Conservation (phyloP, 2,329 filamentous ascomycete genomes). For the Trichoderma semiorbis region DNA sequence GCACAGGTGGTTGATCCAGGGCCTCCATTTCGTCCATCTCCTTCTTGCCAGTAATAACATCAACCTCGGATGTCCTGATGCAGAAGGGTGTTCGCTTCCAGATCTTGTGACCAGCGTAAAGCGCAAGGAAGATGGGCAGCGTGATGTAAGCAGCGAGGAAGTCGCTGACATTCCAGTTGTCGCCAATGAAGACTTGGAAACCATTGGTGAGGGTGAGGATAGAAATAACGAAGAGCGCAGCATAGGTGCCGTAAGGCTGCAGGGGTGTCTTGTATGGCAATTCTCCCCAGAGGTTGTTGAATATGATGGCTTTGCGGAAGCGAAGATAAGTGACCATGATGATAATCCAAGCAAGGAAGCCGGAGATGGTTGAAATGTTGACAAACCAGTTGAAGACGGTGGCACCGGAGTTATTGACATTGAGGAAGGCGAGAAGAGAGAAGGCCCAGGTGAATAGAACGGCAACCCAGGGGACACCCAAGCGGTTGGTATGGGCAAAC, state of each 20-base stretch:
- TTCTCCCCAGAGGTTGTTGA: constrained; percentile 47
- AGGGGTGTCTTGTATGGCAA: constrained; percentile 51
- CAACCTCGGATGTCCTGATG: constrained; percentile 47
- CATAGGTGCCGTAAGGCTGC: constrained; percentile 63
- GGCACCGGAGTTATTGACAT: constrained; percentile 59
- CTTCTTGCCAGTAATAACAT: constrained; percentile 55
- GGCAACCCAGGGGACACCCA: constrained; percentile 57
- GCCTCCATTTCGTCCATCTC: constrained; percentile 59
- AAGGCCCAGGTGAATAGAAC: constrained; percentile 55
- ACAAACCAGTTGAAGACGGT: constrained; percentile 69
- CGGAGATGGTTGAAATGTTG: constrained; percentile 63
- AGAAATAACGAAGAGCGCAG: constrained; percentile 54
- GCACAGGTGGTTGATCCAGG: constrained; percentile 43
- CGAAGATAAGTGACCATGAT: constrained; percentile 57
- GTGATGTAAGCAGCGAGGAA: constrained; percentile 67
- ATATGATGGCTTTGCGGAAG: constrained; percentile 54
- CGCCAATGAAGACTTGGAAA: constrained; percentile 69
- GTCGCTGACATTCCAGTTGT: constrained; percentile 57
- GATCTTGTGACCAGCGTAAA: constrained; percentile 61
- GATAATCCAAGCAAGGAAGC: constrained; percentile 59
- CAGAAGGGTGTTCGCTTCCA: constrained; percentile 42
- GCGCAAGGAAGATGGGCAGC: constrained; percentile 55
- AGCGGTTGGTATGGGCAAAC: constrained; percentile 57
- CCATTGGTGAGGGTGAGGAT: constrained; percentile 71
- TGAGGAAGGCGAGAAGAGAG: constrained; percentile 67